phyloP scores from a whole-genome alignment of 345 rosid genomes.

The Hevea brasiliensis region DNA sequence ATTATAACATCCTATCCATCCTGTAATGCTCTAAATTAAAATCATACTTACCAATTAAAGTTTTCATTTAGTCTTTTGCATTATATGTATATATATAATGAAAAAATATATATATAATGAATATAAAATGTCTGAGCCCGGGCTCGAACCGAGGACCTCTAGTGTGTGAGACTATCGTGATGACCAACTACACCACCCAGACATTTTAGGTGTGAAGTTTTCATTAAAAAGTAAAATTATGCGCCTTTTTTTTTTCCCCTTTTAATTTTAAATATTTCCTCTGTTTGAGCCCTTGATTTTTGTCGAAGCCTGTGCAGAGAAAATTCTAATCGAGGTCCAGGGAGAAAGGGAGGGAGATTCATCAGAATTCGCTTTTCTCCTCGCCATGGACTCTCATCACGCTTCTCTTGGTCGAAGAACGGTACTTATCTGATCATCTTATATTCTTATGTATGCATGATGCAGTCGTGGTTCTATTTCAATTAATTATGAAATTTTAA shows the following conservation, averaged over 20 bases:
- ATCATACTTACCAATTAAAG: too few species aligned
- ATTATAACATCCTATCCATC: background rate
- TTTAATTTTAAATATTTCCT: too few species aligned
- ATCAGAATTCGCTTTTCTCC: slow-evolving; percentile 4
- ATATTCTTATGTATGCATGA: background rate
- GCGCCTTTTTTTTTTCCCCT: too few species aligned
- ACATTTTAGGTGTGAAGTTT: slow-evolving; percentile 17
- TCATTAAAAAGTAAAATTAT: too few species aligned
- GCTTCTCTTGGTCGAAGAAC: slow-evolving; percentile 96
- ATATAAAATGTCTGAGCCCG: slow-evolving; percentile 33
- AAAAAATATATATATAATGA: too few species aligned
- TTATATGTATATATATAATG: too few species aligned
- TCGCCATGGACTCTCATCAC: slow-evolving; percentile 65
- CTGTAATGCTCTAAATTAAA: background rate
- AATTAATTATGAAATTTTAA: background rate
- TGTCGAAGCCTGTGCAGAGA: too few species aligned
- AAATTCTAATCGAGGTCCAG: background rate
- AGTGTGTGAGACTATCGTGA: slow-evolving; percentile 83
- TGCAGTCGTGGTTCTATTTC: background rate
- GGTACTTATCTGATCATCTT: slow-evolving; percentile 36
- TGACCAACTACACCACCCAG: slow-evolving; percentile 77
- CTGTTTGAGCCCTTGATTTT: too few species aligned
- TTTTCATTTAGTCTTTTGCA: too few species aligned
- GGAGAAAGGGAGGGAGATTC: background rate
- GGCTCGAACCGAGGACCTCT: slow-evolving; percentile 76